Evolutionary conservation across 73 alveolate genomes (phyloP).

Genomic region (Halteria grandinella): DNA sequence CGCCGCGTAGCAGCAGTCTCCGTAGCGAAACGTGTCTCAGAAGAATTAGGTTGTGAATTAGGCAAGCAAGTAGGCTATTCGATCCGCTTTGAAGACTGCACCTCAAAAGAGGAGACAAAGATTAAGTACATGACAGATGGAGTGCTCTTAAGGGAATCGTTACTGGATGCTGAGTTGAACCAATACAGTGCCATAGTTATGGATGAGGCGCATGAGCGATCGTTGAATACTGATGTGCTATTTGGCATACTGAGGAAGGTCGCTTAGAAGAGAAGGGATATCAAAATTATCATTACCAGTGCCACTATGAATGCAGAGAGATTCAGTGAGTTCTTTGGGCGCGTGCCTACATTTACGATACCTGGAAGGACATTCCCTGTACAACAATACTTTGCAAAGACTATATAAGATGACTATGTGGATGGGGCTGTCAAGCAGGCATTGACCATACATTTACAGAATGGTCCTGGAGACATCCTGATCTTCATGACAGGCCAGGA

Average conservation of each 20-base stretch:
- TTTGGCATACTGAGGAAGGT: conserved; percentile 98
- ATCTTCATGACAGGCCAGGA: conserved; percentile 99
- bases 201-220: conserved; percentile 99
- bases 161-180: conserved; percentile 98
- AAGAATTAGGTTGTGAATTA: conserved; percentile 93
- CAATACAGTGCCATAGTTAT: conserved; percentile 95
- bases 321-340: conserved; percentile 98
- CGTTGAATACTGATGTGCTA: conserved; percentile 99
- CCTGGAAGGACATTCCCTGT: conserved; percentile 99
- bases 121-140: conserved; percentile 99
- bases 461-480: conserved; percentile 95
- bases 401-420: conserved; percentile 98
- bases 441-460: conserved; percentile 95
- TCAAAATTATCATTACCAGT: conserved; percentile 97
- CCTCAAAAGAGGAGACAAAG: conserved; percentile 90
- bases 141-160: conserved; percentile 98
- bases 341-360: conserved; percentile 97
- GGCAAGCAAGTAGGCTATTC: conserved; percentile 98
- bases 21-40: conserved; percentile 98
- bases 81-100: conserved; percentile 98
- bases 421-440: conserved; percentile 99
- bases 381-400: conserved; percentile 86
- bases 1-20: conserved; percentile 99
- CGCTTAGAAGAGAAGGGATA: conserved; percentile 94
- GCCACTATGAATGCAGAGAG: conserved; percentile 99